Conservation (phyloP, 768 basidiomycete genomes). For the Tulasnella sp. region DNA sequence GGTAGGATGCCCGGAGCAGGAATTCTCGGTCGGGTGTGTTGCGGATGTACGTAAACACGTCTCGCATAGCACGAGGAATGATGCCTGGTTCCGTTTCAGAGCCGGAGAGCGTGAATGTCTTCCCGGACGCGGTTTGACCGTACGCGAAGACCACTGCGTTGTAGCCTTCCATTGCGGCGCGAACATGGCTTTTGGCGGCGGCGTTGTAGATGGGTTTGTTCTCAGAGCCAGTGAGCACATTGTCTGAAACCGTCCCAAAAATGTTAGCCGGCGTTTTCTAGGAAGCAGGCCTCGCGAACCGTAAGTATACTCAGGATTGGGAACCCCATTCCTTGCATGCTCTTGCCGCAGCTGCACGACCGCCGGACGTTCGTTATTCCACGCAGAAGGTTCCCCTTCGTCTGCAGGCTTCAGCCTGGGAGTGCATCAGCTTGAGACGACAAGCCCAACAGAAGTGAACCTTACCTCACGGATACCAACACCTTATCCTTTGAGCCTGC, state of each 20-base stretch:
- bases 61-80: constrained; percentile 86
- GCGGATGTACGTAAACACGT: constrained; percentile 80
- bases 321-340: constrained; percentile 29
- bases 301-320: constrained; percentile 28
- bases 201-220: constrained; percentile 70
- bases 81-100: constrained; percentile 83
- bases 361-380: constrained; percentile 29
- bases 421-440: not conserved
- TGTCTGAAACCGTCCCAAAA: constrained; percentile 36
- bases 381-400: constrained; percentile 25
- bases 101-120: constrained; percentile 57
- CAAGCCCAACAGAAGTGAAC: not conserved
- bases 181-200: constrained; percentile 69
- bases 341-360: constrained; percentile 9
- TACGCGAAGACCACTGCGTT: constrained; percentile 95
- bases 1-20: constrained; percentile 89
- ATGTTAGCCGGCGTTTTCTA: constrained; percentile 35
- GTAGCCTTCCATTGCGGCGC: constrained; percentile 91
- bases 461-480: constrained; percentile 71
- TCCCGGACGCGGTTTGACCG: constrained; percentile 79
- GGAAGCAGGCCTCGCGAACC: constrained; percentile 24
- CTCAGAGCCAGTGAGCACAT: constrained; percentile 66
- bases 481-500: constrained; percentile 51
- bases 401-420: constrained; percentile 57
- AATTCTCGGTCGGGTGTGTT: constrained; percentile 72